Evolutionary conservation across 2,329 filamentous ascomycete genomes (phyloP).

Genomic region (Lachnellula suecica): DNA sequence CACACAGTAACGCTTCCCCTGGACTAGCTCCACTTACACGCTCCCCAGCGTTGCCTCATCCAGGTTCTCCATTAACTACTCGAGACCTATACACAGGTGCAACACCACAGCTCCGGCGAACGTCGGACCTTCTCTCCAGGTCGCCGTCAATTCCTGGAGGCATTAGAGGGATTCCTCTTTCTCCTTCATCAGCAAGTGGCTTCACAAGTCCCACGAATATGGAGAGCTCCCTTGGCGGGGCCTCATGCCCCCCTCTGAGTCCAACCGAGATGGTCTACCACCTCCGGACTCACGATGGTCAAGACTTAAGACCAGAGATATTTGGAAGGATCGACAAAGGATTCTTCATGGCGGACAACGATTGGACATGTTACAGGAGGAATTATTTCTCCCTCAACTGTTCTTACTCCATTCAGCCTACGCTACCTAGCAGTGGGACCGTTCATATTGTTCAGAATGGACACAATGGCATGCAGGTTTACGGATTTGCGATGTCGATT

Average conservation of each 20-base stretch:
- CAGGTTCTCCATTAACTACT: slow-evolving; percentile 28
- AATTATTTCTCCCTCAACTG: slow-evolving; percentile 72
- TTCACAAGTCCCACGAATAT: slow-evolving; percentile 35
- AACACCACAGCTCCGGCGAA: slow-evolving; percentile 30
- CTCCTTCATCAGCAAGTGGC: slow-evolving; percentile 32
- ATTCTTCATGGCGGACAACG: slow-evolving; percentile 63
- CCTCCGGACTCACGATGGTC: slow-evolving; percentile 48
- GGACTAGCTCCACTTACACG: slow-evolving; percentile 33
- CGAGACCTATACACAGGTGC: slow-evolving; percentile 32
- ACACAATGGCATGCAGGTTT: slow-evolving; percentile 39
- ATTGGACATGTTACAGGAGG: slow-evolving; percentile 73
- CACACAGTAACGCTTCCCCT: slow-evolving; percentile 28
- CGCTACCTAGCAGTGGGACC: slow-evolving; percentile 40
- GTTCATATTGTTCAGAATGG: slow-evolving; percentile 35
- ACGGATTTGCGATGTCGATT: slow-evolving; percentile 64
- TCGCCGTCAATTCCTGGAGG: slow-evolving; percentile 31
- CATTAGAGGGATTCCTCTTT: slow-evolving; percentile 31
- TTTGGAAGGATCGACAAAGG: slow-evolving; percentile 70
- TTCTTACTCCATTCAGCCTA: slow-evolving; percentile 57
- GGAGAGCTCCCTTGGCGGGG: slow-evolving; percentile 27
- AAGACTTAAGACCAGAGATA: slow-evolving; percentile 58
- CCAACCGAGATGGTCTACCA: slow-evolving; percentile 42
- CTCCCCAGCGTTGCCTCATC: slow-evolving; percentile 32
- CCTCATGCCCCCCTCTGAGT: slow-evolving; percentile 34
- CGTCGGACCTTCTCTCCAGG: slow-evolving; percentile 30